A percentile compares a stretch with the other conserved stretches of the same genome.
phyloP scores from a whole-genome alignment of 2,329 filamentous ascomycete genomes.

The Cytospora leucostoma region DNA sequence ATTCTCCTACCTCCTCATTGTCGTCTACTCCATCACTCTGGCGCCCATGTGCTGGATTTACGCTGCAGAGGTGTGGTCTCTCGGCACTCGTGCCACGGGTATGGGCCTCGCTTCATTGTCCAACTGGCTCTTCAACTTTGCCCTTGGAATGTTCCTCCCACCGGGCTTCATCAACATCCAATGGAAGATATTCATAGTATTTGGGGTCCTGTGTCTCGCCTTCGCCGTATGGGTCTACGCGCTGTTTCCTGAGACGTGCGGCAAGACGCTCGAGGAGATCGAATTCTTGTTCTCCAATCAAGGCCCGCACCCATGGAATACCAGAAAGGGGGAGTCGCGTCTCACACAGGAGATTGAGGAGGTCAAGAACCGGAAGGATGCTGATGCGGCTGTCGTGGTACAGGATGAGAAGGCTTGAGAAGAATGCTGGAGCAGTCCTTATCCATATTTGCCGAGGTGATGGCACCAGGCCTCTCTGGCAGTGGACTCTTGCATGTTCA shows the following conservation, averaged over 20 bases:
- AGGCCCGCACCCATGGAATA: conserved; percentile 35
- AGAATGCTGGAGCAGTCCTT: neutral
- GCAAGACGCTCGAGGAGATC: conserved; percentile 46
- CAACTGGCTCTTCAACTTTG: conserved; percentile 58
- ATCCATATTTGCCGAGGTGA: neutral
- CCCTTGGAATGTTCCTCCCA: conserved; percentile 59
- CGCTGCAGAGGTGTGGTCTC: conserved; percentile 63
- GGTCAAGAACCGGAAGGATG: conserved; percentile 27
- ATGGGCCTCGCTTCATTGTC: conserved; percentile 31
- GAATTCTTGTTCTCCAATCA: conserved; percentile 40
- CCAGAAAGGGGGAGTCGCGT: conserved; percentile 35
- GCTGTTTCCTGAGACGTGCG: conserved; percentile 43
- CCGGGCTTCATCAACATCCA: conserved; percentile 60
- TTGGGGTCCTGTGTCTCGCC: conserved; percentile 40
- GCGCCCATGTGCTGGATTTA: conserved; percentile 68
- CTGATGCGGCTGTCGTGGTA: conserved; percentile 26
- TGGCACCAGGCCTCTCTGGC: neutral
- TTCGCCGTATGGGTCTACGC: conserved; percentile 40
- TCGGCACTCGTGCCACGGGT: conserved; percentile 59
- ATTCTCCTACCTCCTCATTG: conserved; percentile 65
- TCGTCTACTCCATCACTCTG: conserved; percentile 64
- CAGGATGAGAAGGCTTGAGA: conserved; percentile 6
- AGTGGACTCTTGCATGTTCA: neutral
- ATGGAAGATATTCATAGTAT: conserved; percentile 50
- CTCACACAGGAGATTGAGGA: conserved; percentile 34